Conservation (phyloP, 371 early-diverging fungal genomes). For the Dinochytrium kinnereticum region DNA sequence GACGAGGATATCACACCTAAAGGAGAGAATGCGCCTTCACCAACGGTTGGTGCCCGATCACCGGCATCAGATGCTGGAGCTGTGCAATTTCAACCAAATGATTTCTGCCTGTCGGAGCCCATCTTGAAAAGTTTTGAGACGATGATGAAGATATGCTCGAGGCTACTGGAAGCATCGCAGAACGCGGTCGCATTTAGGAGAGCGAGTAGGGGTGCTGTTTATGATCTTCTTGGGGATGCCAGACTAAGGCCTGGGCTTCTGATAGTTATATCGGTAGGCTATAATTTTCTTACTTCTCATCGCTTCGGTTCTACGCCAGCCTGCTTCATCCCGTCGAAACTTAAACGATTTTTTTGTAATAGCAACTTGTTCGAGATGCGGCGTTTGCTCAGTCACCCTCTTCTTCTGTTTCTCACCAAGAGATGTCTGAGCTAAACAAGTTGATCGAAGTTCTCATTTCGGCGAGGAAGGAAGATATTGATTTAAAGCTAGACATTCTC, state of each 20-base stretch:
- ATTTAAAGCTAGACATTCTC: not conserved
- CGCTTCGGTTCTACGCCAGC: no score
- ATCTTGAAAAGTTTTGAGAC: not conserved
- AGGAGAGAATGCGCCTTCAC: not conserved
- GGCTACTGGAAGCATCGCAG: not conserved
- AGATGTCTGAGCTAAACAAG: not conserved
- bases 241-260: not conserved
- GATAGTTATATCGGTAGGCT: not conserved
- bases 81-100: not conserved
- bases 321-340: no score
- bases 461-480: conserved; percentile 1
- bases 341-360: no score
- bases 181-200: not conserved
- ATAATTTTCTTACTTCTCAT: not conserved
- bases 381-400: not conserved
- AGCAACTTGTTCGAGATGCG: conserved; percentile 4
- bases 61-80: not conserved
- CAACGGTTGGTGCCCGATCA: not conserved
- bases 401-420: not conserved
- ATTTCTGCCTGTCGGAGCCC: not conserved
- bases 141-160: conserved; percentile 6
- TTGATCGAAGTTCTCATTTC: not conserved
- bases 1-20: not conserved
- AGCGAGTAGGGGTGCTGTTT: not conserved
- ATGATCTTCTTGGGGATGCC: conserved; percentile 3